Base-by-base conservation (phyloP, 2,329 filamentous ascomycete genomes). In the Sporothrix globosa region DNA sequence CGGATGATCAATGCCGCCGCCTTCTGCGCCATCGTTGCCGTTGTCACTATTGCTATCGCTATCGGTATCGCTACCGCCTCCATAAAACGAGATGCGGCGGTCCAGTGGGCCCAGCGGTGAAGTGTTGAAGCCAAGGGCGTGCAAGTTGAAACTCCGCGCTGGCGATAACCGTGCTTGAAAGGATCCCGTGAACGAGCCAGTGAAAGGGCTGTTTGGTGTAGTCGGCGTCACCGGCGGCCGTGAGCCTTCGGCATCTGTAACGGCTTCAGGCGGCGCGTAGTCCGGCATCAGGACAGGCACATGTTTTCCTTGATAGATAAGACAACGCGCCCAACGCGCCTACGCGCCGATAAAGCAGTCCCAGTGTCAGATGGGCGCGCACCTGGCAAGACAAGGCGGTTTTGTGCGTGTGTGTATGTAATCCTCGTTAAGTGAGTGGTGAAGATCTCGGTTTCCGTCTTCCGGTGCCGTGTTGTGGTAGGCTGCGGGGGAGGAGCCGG, bases 21-120 rank as follows among this genome's bases (percentile, higher is more conserved):
- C 63, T 10, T 52, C 67, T 69, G 52, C 67, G 14, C 34, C 19
- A 9, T 24, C n/a, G 9, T 48, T 48, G 56, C 34, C 5, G 3
- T 50, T 46, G 21, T 10, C 46, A 46, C 11, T 19, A 10, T 7
- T 52, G 17, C 19, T 17, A 44, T 46, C 48, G 50, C 44, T 34
- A 6, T 11, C 21, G 53, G 39, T 53, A 19, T 63, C 52, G 54
- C 50, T 58, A 44, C 60, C 27, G 71, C 67, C 65, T 10, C 75
- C 72, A 24, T 54, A 53, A 14, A 75, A 73, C 21, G 77, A 76
- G 71, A 77, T 74, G 60, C 77, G 76, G n/a, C 76, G 76, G 56
- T 74, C 74, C 24, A 79, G 71, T n/a, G 77, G 77, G 52, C 77
- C 77, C 46, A 77, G 74, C n/a, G 77, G 76, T 48, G 77, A 76